Evolutionary conservation across 2,329 filamentous ascomycete species (phyloP).

Genomic region (Aspergillus sp.): DNA sequence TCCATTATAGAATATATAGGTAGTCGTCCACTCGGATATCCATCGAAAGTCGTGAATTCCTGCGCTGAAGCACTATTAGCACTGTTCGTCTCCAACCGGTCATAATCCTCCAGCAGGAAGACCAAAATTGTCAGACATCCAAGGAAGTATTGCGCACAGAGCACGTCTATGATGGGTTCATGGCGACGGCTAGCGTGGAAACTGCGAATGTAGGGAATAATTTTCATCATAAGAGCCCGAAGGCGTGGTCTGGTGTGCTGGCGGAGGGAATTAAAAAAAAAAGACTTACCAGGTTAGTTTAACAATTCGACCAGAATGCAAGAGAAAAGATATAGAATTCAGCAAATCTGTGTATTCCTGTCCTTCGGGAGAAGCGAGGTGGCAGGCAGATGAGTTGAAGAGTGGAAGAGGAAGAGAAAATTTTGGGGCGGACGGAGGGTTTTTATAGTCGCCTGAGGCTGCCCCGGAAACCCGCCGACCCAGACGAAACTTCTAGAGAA

Average conservation of each 20-base stretch:
- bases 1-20: too few species aligned
- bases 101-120: background rate
- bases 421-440: conserved; percentile 19
- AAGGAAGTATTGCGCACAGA: conserved; percentile 38
- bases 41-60: background rate
- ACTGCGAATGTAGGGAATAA: conserved; percentile 42
- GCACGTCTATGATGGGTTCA: conserved; percentile 35
- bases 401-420: conserved; percentile 18
- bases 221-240: conserved; percentile 39
- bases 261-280: conserved; percentile 9
- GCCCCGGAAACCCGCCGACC: conserved; percentile 28
- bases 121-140: conserved; percentile 32
- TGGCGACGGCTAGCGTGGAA: conserved; percentile 38
- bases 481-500: conserved; percentile 30
- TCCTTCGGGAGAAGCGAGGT: background rate
- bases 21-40: too few species aligned
- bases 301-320: background rate
- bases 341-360: too few species aligned
- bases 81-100: background rate
- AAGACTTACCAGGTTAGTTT: conserved; percentile 22
- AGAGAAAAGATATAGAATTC: background rate
- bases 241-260: conserved; percentile 18
- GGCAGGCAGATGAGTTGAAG: background rate
- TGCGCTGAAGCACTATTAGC: background rate
- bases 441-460: conserved; percentile 35